These are phyloP conservation scores for Carex pumila DNA, from an alignment of 176 grass and related monocot genomes.

Conservation along the genomic window DNA sequence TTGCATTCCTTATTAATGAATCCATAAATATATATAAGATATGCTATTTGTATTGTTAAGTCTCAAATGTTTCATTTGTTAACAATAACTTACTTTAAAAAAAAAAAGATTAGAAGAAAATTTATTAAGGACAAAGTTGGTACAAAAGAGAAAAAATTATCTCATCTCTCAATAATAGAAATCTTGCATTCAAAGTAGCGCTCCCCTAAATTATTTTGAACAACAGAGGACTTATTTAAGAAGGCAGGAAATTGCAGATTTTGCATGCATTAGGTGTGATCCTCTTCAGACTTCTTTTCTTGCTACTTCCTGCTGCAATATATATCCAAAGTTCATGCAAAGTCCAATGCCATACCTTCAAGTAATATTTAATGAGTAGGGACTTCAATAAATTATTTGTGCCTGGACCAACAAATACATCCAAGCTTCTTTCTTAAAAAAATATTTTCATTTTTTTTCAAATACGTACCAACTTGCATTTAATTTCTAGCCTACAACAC, in stretches of 20 bases:
- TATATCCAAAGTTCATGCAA: slow-evolving; percentile 2
- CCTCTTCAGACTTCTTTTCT: not conserved
- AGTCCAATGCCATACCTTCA: not conserved
- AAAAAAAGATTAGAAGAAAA: too few species aligned
- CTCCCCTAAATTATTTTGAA: not conserved
- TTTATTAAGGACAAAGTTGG: too few species aligned
- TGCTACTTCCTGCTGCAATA: not conserved
- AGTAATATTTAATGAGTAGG: not conserved
- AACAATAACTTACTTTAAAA: too few species aligned
- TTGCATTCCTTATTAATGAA: too few species aligned
- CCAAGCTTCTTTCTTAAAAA: not conserved
- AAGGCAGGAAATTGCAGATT: not conserved
- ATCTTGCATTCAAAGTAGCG: too few species aligned
- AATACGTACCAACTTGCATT: not conserved
- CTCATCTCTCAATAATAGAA: too few species aligned
- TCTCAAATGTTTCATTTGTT: too few species aligned
- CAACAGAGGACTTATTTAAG: not conserved
- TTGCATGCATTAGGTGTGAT: slow-evolving; percentile 9
- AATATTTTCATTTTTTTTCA: not conserved
- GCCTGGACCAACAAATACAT: not conserved
- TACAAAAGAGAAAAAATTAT: too few species aligned
- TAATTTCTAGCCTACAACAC: not conserved
- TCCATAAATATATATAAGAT: too few species aligned
- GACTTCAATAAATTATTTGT: not conserved
- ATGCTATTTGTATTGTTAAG: too few species aligned